These are phyloP conservation scores for Quercus agrifolia DNA, from an alignment of 306 rosid genomes.

Conservation along the genomic window DNA sequence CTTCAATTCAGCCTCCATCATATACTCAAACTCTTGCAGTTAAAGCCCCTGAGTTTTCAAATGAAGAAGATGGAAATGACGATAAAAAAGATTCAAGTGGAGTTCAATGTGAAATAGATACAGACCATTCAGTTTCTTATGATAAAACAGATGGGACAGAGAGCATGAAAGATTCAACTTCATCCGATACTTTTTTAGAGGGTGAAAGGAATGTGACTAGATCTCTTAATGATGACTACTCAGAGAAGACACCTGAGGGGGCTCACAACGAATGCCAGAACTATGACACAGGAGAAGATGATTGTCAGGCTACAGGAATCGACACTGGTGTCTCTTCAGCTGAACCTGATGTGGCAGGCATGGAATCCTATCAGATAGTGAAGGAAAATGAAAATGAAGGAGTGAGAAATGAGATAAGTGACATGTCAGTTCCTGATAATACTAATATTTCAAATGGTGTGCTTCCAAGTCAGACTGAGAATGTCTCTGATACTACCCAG, in stretches of 20 bases:
- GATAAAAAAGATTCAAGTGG: slow-evolving; percentile 16
- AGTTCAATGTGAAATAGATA: slow-evolving; percentile 18
- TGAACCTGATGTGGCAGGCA: slow-evolving; percentile 14
- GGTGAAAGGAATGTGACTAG: slow-evolving; percentile 17
- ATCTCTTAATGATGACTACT: slow-evolving; percentile 19
- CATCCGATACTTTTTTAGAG: slow-evolving; percentile 17
- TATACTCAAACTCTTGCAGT: slow-evolving; percentile 34
- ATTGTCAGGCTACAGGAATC: slow-evolving; percentile 9
- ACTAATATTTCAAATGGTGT: slow-evolving; percentile 14
- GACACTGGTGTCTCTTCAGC: background rate
- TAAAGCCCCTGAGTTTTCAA: slow-evolving; percentile 61
- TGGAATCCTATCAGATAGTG: slow-evolving; percentile 6
- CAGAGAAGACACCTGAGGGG: slow-evolving; percentile 27
- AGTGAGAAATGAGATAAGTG: slow-evolving; percentile 12
- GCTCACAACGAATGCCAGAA: slow-evolving; percentile 10
- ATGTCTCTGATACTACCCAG: slow-evolving; percentile 11
- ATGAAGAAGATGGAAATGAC: slow-evolving; percentile 39
- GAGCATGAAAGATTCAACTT: slow-evolving; percentile 26
- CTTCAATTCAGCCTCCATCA: slow-evolving; percentile 34
- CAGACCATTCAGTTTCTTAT: slow-evolving; percentile 24
- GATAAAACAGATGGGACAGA: slow-evolving; percentile 18
- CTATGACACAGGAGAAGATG: slow-evolving; percentile 22
- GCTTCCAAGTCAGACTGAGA: slow-evolving; percentile 19
- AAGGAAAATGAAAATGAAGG: slow-evolving; percentile 33
- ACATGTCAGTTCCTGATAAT: slow-evolving; percentile 14